Base-by-base conservation (phyloP, 768 basidiomycete species). In the Lactarius pseudohatsudake region DNA sequence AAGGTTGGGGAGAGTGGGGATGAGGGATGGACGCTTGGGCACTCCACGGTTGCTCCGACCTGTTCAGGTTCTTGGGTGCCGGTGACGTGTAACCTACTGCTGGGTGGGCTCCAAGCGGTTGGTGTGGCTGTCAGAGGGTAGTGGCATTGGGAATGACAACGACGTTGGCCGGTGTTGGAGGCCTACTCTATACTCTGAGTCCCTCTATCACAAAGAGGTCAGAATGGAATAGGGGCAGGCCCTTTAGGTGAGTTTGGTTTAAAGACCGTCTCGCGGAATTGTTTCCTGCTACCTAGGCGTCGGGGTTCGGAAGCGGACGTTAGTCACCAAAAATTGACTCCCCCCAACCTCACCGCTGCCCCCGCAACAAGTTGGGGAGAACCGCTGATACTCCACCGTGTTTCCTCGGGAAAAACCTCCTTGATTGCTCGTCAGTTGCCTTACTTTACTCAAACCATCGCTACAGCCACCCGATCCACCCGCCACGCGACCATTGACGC, bases 361-460 rank as follows among this genome's bases (percentile, higher is more conserved):
- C 38, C 34, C 38, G 43, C 36, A 26, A 28, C 20, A 43, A 65
- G 34, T 28, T 43, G 22, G 36, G 32, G 45, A 50, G 32, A 32
- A 1, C n/a, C 38, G 16, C 30, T 22, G 11, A 38, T 26, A 36
- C 20, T 4, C 57, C 34, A 22, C 36, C 55, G 26, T 26, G 64
- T 34, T 40, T 30, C 55, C 63, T 47, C 16, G 18, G 22, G 50
- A 26, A 43, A 34, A 56, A 41, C 40, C 26, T 56, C 59, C 18
- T 22, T 28, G 59, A 45, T 36, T 36, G 45, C 22, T 30, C 36
- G 20, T 55, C 30, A 22, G 59, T 47, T 43, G 55, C 13, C 43
- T 36, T 56, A 34, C 36, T 61, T 57, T 65, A 65, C 59, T 65
- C 50, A 65, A 34, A 45, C 54, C 64, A 59, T 61, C 59, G 53